Evolutionary conservation across 495 filamentous ascomycete genomes (phyloP), one percentile per base, ranked within the genome.

Genomic region (Usnea hakonensis): DNA sequence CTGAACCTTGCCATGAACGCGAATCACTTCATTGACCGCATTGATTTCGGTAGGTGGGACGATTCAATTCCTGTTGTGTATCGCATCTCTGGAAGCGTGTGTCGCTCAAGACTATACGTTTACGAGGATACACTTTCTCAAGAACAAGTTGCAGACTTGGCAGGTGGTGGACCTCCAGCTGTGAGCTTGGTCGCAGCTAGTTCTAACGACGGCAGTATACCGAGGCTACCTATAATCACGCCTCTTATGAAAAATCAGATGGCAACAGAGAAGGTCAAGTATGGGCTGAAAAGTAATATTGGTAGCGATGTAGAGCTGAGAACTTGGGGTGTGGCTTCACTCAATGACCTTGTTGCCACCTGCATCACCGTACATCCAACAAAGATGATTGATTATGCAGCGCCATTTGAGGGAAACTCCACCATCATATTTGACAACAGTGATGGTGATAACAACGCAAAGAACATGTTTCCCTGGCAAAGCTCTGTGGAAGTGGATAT

Each of bases 371-470:
- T 75, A 57, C 79, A 84, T 63, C 80, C 81, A 0, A 78, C 76
- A 9, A 77, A 83, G 64, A 77, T 79, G 72, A 62, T 83, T 36
- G 78, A 83, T 57, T 84, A 84, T 64, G 71, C 70, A 2, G 73
- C 74, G 0, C 56, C 71, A 3, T 71, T 73, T 19, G 75, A 77
- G 21, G 76, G 80, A 33, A 66, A 63, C 19, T 60, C 72, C 17
- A 71, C 63, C 0, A 60, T 85, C n/a, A 50, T 74, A 2, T 80
- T 78, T 61, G 16, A 68, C 59, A 30, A 66, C 67, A 26, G 67
- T 66, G 16, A 67, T 28, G 5, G 67, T 68, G 23, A 65, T 66
- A 9, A 66, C 55, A 5, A 68, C 70, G 28, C 74, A 65, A 55
- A 69, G 73, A 5, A 48, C 26, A 26, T 44, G 5, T 70, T 70